Percentiles rank a stretch among this genome's conserved stretches.
phyloP scores from a whole-genome alignment of 73 alveolate genomes.

The Tetrahymena thermophila region DNA sequence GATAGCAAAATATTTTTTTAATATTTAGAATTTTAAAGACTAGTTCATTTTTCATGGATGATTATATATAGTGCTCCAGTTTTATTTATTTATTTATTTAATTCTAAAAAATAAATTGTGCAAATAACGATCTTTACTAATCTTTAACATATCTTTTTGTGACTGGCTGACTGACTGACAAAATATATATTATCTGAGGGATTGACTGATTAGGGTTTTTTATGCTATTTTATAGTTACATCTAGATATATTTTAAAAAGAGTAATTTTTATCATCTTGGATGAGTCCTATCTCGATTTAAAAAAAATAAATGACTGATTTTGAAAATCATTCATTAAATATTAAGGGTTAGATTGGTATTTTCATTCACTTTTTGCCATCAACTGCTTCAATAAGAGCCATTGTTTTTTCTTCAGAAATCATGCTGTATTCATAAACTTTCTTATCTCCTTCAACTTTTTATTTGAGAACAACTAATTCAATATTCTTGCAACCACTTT shows the following conservation, averaged over 20 bases:
- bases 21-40: not conserved
- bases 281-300: not conserved
- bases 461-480: constrained; percentile 82
- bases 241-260: not conserved
- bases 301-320: not conserved
- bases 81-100: too few relatives aligned
- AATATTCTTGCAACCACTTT: constrained; percentile 86
- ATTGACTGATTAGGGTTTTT: not conserved
- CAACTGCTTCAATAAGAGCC: not conserved
- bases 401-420: not conserved
- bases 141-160: not conserved
- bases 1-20: too few relatives aligned
- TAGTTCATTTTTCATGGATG: too few relatives aligned
- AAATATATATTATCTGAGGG: too few relatives aligned
- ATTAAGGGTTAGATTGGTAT: not conserved
- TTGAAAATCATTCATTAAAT: not conserved
- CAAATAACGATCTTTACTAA: not conserved
- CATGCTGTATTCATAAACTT: not conserved
- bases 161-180: not conserved
- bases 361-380: not conserved
- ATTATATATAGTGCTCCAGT: not conserved
- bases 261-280: not conserved
- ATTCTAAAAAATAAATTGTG: not conserved
- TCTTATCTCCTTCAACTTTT: not conserved
- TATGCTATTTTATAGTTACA: not conserved